Conservation (phyloP, 2,329 filamentous ascomycete genomes). For the Talaromyces marneffei region DNA sequence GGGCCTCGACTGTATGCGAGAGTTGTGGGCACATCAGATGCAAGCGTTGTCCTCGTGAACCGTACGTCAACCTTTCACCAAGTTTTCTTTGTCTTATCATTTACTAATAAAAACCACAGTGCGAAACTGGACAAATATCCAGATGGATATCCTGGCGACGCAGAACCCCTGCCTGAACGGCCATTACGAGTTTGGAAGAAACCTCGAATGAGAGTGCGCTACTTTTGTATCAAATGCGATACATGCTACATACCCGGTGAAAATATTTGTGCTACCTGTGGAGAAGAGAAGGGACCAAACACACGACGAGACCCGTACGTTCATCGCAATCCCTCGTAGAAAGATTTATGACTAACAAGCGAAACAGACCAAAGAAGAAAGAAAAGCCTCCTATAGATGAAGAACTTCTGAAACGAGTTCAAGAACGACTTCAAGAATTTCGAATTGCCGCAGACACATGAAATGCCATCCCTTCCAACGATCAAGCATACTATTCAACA, state of each 20-base stretch:
- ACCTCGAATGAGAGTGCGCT: constrained; percentile 35
- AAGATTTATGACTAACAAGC: background rate
- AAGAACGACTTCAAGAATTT: constrained; percentile 31
- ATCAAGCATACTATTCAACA: background rate
- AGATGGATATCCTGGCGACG: constrained; percentile 42
- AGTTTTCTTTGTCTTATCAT: background rate
- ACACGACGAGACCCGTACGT: constrained; percentile 41
- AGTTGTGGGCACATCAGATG: constrained; percentile 69
- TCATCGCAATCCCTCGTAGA: background rate
- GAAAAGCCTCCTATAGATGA: constrained; percentile 35
- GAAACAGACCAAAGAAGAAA: constrained; percentile 37
- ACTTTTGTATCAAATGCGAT: constrained; percentile 38
- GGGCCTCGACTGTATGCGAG: constrained; percentile 57
- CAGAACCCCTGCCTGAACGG: constrained; percentile 29
- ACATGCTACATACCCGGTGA: constrained; percentile 29
- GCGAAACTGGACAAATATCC: constrained; percentile 40
- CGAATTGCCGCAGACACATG: background rate
- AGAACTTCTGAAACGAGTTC: constrained; percentile 33
- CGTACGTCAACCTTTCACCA: constrained; percentile 49
- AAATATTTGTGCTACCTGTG: constrained; percentile 33
- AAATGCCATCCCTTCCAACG: background rate
- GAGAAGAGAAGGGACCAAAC: constrained; percentile 36
- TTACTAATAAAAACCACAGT: constrained; percentile 22
- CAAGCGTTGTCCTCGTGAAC: constrained; percentile 73
- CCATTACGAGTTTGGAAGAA: constrained; percentile 35